phyloP scores from a whole-genome alignment of 2,329 filamentous ascomycete genomes.

The Xylogone sp. region DNA sequence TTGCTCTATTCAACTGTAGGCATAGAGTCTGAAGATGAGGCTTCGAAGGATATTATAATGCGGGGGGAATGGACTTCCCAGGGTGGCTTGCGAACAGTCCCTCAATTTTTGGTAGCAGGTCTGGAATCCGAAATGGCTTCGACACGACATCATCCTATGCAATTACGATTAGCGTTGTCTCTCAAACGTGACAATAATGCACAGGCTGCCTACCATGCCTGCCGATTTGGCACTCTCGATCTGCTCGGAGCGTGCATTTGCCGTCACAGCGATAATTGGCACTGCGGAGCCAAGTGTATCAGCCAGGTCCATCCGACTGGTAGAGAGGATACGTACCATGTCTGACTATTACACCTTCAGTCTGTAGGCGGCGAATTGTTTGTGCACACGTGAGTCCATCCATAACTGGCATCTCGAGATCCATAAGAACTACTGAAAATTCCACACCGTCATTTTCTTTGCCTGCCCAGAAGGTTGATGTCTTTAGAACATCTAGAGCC shows the following conservation, averaged over 20 bases:
- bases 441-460: slow-evolving; percentile 39
- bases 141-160: slow-evolving; percentile 68
- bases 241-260: slow-evolving; percentile 73
- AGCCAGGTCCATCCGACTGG: background rate
- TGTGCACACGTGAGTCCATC: slow-evolving; percentile 72
- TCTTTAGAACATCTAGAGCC: slow-evolving; percentile 53
- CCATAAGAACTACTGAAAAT: slow-evolving; percentile 71
- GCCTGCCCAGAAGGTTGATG: slow-evolving; percentile 52
- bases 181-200: slow-evolving; percentile 12
- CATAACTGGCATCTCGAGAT: slow-evolving; percentile 82
- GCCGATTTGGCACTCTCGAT: slow-evolving; percentile 66
- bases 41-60: too few relatives aligned
- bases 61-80: background rate
- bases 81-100: slow-evolving; percentile 29
- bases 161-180: slow-evolving; percentile 17
- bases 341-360: slow-evolving; percentile 51
- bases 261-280: slow-evolving; percentile 81
- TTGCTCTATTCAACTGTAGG: too few relatives aligned
- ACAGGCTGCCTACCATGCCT: slow-evolving; percentile 57
- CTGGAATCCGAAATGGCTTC: slow-evolving; percentile 75
- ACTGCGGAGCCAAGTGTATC: slow-evolving; percentile 35
- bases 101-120: slow-evolving; percentile 64
- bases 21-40: too few relatives aligned
- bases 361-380: slow-evolving; percentile 65
- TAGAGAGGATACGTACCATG: slow-evolving; percentile 32